Conservation (phyloP, 768 basidiomycete species). For the Rhodocollybia butyracea region DNA sequence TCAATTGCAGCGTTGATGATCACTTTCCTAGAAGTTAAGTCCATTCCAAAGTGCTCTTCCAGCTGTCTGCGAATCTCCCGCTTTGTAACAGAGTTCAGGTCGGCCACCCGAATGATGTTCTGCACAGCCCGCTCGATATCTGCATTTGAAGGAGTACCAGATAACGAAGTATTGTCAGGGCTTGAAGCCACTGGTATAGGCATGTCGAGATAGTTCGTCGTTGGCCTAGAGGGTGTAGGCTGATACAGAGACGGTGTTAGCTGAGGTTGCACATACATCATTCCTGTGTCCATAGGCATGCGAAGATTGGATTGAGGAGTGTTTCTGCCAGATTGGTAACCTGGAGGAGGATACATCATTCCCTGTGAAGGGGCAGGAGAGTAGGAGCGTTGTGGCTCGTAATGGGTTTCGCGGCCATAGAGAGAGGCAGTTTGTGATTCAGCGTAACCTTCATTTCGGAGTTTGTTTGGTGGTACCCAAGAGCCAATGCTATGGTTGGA, state of each 20-base stretch:
- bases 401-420: conserved; percentile 86
- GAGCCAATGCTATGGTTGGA: conserved; percentile 94
- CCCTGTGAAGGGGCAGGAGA: conserved; percentile 76
- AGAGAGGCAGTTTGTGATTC: conserved; percentile 77
- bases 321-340: conserved; percentile 75
- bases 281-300: conserved; percentile 13
- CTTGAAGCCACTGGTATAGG: conserved; percentile 53
- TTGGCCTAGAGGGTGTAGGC: conserved; percentile 65
- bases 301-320: conserved; percentile 55
- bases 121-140: conserved; percentile 78
- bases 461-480: conserved; percentile 78
- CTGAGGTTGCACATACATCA: conserved; percentile 18
- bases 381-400: conserved; percentile 63
- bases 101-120: conserved; percentile 69
- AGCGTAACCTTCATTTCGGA: conserved; percentile 69
- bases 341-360: conserved; percentile 54
- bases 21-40: conserved; percentile 66
- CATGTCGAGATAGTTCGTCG: conserved; percentile 76
- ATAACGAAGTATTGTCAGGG: conserved; percentile 48
- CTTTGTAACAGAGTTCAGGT: conserved; percentile 90
- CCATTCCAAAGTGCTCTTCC: conserved; percentile 79
- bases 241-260: conserved; percentile 38
- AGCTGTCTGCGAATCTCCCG: conserved; percentile 82
- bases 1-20: conserved; percentile 81
- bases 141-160: conserved; percentile 54